Base-by-base conservation (phyloP, 306 rosid species). In the Prunus mongolica region DNA sequence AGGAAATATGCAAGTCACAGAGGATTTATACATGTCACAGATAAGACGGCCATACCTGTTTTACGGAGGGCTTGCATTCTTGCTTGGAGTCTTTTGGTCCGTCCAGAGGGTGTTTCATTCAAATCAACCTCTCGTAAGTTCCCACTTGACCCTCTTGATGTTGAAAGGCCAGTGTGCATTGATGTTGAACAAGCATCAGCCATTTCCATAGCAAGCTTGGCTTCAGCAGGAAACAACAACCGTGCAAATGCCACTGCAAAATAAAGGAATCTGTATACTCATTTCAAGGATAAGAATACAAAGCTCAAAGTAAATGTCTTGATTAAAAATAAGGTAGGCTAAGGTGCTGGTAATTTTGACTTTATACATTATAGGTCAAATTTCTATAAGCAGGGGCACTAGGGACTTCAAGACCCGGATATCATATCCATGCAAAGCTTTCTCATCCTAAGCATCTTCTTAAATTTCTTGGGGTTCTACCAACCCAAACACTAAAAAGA, bases 221-320 rank as follows among this genome's bases (percentile, higher is more conserved):
- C 97, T 87, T 96, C 98, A 7, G 89, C 84, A 41, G 99, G 99
- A 73, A 84, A 96, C 58, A 96, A 75, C 73, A 88, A 12, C 68
- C 77, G 78, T 54, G 99, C 99, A 72, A 89, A 88, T 68, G 88
- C 88, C 81, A 96, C 98, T 96, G 92, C 67, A 83, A 85, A n/a
- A 61, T 19, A 73, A 65, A 64, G 55, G 32, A 18, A 44, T 8
- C 28, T 34, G 51, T 58, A 44, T 65, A 57, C 69, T 85, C 20
- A 58, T 15, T 76, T 67, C 5, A 4, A 55, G 67, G n/a, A 54
- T 28, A 75, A 74, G 25, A 62, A 65, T 55, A 1, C 30, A 49
- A 58, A 13, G 75, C 25, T 44, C 25, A 45, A 65, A 41, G 41
- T 4, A 71, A 30, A 71, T 20, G 45, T 55, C 64, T 54, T 12